Evolutionary conservation across 495 filamentous ascomycete genomes (phyloP), one percentile per base, ranked within the genome.

Genomic region (Lepidopterella palustris): DNA sequence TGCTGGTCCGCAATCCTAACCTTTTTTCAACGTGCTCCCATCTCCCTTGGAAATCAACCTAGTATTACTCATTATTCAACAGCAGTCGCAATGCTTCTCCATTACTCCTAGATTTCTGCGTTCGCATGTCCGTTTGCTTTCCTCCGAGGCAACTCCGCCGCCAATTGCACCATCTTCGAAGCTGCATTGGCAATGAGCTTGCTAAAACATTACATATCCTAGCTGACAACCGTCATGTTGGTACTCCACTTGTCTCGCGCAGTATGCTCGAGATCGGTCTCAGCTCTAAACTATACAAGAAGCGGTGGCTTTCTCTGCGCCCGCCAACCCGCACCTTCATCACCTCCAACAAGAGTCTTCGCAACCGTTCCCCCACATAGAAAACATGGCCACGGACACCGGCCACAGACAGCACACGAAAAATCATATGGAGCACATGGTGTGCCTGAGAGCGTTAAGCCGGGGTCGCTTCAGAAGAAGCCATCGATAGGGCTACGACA

Each of bases 401-500:
- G 63, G 59, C 35, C 50, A 42, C 52, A 18, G 2, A 31, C 63
- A 35, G 56, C 59, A 59, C 10, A 35, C 62, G 8, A 48, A 70
- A 31, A 5, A 13, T 18, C 26, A 58, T 28, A 58, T 47, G 60
- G 62, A 56, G 24, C 21, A 11, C 50, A 32, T 50, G 52, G 51
- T 18, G 47, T 59, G 54, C 3, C 26, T 58, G 1, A 29, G 51
- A 20, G 55, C 51, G 28, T 39, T 60, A 65, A 67, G 56, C 61
- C 68, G 15, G 65, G 69, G 53, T 57, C 47, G n/a, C 32, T 63
- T 1, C 48, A 67, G 56, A 60, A 54, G 48, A 75, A 73, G 64
- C 50, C 65, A 25, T 63, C 69, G 52, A 57, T 61, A 55, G 59
- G 53, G 31, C 58, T 72, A 29, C 71, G 69, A n/a, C 77, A 76